A percentile compares a stretch with the other conserved stretches of the same genome.
Evolutionary conservation across 352 stramenopile genomes (phyloP).

Genomic region (Globisporangium okanoganense): DNA sequence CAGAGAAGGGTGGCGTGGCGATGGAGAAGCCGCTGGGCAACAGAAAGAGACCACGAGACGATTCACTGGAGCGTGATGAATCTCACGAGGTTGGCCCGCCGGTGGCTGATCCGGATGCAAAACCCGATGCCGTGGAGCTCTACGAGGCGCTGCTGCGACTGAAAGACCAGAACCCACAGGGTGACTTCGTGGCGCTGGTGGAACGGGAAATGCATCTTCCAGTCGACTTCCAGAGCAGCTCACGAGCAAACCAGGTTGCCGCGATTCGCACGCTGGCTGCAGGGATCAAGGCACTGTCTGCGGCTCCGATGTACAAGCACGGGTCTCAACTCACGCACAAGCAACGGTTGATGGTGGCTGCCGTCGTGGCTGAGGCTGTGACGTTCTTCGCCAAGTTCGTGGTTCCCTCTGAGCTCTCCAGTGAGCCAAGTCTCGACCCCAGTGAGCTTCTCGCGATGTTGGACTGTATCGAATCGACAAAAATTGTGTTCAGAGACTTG

Average conservation of each 20-base stretch:
- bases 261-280: background rate
- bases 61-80: background rate
- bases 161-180: background rate
- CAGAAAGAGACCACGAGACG: background rate
- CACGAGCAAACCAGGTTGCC: background rate
- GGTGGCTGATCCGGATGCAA: background rate
- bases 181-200: background rate
- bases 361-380: background rate
- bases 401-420: background rate
- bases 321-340: background rate
- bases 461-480: background rate
- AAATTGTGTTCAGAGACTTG: background rate
- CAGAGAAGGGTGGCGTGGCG: too few species aligned
- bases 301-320: conserved; percentile 1
- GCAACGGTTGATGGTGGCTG: background rate
- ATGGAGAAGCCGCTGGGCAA: background rate
- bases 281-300: background rate
- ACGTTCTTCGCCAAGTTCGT: background rate
- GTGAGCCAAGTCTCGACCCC: background rate
- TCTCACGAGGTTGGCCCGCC: background rate
- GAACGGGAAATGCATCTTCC: background rate
- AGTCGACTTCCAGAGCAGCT: background rate
- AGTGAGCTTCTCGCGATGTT: background rate
- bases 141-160: background rate
- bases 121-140: background rate